Base-by-base conservation (phyloP, 306 rosid species). In the Castanospermum australe region DNA sequence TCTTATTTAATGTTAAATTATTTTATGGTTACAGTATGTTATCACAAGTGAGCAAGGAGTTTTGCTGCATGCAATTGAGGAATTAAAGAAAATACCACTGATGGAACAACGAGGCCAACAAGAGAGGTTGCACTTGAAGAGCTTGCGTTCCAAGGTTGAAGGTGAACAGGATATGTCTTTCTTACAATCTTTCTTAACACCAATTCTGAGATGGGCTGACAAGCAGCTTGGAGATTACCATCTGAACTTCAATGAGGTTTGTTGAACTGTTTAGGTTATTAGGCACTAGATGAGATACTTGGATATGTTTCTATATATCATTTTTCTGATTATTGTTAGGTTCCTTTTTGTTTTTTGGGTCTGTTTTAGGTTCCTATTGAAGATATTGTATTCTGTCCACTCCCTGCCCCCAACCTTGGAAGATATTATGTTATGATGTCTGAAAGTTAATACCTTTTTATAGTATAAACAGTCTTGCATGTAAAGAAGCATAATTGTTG, bases 31-130 rank as follows among this genome's bases (percentile, higher is more conserved):
- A 56, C 87, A 95, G 99, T 88, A 87, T 90, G 98, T 91, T 84
- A 90, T 93, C 78, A 95, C 99, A 56, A 90, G 86, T 36, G 97
- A 95, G 83, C 93, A 86, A 72, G 92, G 96, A 79, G 64, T 92
- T 86, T 83, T 95, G 69, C 84, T 86, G 67, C 95, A 91, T 87
- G 96, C 99, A 66, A 87, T 92, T 76, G 99, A 90, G 80, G 97
- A 95, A 82, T 86, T 95, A 84, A 92, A 91, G 79, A 95, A 84
- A 91, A 90, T 93, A 89, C 98, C 99, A 42, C 64, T 92, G 71
- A 91, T 91, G 97, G 99, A 95, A 84, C 97, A 95, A 80, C 84
- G 97, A 14, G 99, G 99, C 38, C 92, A 89, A 75, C 99, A 92
- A 66, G 99, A 95, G 91, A 91, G 97, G 85, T 74, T 83, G 79